phyloP scores from a whole-genome alignment of 164 flowering plant genomes.

The Houttuynia cordata region DNA sequence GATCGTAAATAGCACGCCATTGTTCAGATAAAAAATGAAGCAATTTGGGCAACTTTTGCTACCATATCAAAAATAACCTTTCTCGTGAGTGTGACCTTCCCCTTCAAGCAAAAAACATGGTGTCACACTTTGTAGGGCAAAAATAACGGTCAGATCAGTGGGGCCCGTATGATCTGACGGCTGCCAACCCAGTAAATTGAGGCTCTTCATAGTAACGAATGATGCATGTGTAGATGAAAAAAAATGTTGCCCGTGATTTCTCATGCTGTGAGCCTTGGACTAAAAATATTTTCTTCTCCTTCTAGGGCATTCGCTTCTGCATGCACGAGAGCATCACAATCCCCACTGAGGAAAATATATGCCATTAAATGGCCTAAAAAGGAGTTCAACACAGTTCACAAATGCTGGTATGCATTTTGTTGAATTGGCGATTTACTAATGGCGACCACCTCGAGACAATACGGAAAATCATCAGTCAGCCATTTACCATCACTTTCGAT shows the following conservation, averaged over 20 bases:
- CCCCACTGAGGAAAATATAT: conserved; percentile 18
- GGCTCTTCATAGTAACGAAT: conserved; percentile 26
- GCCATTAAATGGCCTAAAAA: conserved; percentile 25
- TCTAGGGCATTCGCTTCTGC: conserved; percentile 6
- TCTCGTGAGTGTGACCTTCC: conserved; percentile 27
- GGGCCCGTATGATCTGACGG: no score
- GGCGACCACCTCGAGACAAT: conserved; percentile 35
- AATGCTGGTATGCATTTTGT: conserved; percentile 26
- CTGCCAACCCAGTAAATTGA: no score
- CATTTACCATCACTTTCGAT: no score
- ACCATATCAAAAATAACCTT: conserved; percentile 21
- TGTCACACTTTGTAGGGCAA: conserved; percentile 17
- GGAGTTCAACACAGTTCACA: conserved; percentile 27
- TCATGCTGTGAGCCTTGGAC: no score
- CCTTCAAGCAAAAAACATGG: conserved; percentile 27
- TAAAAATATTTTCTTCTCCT: conserved; percentile 11
- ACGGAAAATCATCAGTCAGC: conserved; percentile 21
- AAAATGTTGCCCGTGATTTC: no score
- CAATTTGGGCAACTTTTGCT: no score
- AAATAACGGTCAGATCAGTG: no score
- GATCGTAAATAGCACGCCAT: no score
- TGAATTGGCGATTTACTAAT: no score
- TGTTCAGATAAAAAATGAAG: no score
- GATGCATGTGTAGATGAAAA: no score
- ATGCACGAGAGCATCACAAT: conserved; percentile 35